These are phyloP conservation scores for Kokia cookei DNA, from an alignment of 441 rosid genomes.

Conservation along the genomic window DNA sequence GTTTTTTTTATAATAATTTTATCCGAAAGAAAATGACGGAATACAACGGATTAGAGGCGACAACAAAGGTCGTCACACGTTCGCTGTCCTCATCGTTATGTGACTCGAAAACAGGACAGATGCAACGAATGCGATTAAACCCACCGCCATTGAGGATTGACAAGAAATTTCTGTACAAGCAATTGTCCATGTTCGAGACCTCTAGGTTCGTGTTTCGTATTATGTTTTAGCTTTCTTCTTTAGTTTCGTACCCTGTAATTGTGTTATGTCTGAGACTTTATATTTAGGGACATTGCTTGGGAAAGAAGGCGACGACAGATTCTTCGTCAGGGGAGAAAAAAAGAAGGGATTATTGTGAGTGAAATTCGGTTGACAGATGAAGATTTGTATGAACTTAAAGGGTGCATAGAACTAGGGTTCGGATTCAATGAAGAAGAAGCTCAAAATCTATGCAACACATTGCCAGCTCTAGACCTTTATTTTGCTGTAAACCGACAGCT, in stretches of 20 bases:
- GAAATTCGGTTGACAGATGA: slow-evolving; percentile 59
- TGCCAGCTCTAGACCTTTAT: slow-evolving; percentile 92
- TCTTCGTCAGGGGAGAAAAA: slow-evolving; percentile 38
- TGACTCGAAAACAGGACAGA: slow-evolving; percentile 42
- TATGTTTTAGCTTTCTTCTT: background rate
- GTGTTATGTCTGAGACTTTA: background rate
- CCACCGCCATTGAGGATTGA: slow-evolving; percentile 30
- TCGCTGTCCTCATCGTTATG: slow-evolving; percentile 23
- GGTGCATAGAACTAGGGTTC: slow-evolving; percentile 91
- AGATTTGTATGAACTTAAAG: slow-evolving; percentile 83
- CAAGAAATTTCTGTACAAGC: slow-evolving; percentile 64
- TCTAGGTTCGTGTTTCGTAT: background rate
- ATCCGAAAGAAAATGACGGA: slow-evolving; percentile 5
- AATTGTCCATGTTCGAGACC: slow-evolving; percentile 77
- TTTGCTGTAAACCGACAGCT: slow-evolving; percentile 80
- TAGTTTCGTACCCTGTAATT: background rate
- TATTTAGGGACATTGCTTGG: slow-evolving; percentile 68
- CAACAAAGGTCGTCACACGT: slow-evolving; percentile 14
- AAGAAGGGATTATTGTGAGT: slow-evolving; percentile 12
- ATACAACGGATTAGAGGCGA: background rate
- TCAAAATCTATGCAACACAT: slow-evolving; percentile 58
- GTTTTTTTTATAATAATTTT: background rate
- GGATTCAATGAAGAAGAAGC: slow-evolving; percentile 86
- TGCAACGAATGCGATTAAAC: slow-evolving; percentile 43
- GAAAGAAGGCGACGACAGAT: slow-evolving; percentile 77